These are phyloP conservation scores for Pittosporum tobira DNA, from an alignment of 129 eudicot genomes.

Conservation along the genomic window DNA sequence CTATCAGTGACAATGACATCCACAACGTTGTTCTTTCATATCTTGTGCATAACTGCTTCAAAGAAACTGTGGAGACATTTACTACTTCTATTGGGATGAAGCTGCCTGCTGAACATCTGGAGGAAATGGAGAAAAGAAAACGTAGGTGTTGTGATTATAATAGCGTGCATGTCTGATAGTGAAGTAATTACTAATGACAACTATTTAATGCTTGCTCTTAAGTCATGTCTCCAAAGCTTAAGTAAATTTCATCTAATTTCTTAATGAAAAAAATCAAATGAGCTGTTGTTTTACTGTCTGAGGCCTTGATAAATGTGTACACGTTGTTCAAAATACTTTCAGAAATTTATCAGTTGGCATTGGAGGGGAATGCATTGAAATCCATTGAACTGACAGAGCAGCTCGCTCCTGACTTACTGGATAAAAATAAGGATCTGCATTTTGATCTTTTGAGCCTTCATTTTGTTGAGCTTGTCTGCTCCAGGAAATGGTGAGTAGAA, in stretches of 20 bases:
- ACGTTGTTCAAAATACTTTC: constrained; percentile 17
- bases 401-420: constrained; percentile 58
- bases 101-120: constrained; percentile 43
- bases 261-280: not conserved
- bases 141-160: constrained; percentile 27
- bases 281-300: not conserved
- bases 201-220: not conserved
- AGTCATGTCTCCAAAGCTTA: not conserved
- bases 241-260: constrained; percentile 1
- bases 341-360: constrained; percentile 61
- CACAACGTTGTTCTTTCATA: constrained; percentile 72
- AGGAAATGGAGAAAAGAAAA: constrained; percentile 79
- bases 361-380: constrained; percentile 65
- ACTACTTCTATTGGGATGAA: constrained; percentile 46
- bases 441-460: constrained; percentile 93
- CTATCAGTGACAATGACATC: constrained; percentile 47
- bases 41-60: constrained; percentile 84
- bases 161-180: not conserved
- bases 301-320: constrained; percentile 1
- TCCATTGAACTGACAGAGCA: constrained; percentile 74
- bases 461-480: constrained; percentile 72
- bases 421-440: constrained; percentile 59
- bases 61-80: constrained; percentile 72
- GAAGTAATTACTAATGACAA: not conserved
- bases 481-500: constrained; percentile 55